Evolutionary conservation across 495 filamentous ascomycete species (phyloP), one percentile per base, ranked within the genome.

Genomic region (Hapsidospora chrysogenum): DNA sequence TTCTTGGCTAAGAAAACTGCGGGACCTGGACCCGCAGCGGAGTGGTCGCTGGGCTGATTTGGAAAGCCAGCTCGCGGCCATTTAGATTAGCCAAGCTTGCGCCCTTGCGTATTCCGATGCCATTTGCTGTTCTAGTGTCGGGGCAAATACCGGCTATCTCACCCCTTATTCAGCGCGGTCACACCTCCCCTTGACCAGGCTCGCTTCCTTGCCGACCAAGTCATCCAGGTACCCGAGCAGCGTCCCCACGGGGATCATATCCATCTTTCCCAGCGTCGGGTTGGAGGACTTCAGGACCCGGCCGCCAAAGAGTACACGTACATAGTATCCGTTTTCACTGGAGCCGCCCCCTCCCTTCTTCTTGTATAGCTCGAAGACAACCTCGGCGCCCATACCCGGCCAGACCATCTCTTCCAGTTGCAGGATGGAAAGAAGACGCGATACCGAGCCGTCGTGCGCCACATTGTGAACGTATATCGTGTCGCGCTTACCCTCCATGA

Each of bases 371-470:
- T 83, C 78, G 46, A 83, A 80, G 1, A 78, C 63, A 4, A 81
- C 56, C 48, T 81, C 76, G 7, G 61, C 54, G 1, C 78, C 78
- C 73, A 82, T 78, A 0, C 78, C 78, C 0, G 76, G 77, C 78
- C 78, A 83, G 3, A 79, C 68, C 76, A 81, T 82, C 26, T 52
- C 44, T 25, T 76, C 68, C 3, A 74, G 44, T 46, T 81, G 76
- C 38, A 83, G 47, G n/a, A 79, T 61, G 3, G 61, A 58, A 17
- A 83, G 46, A n/a, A 83, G 40, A 3, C 62, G 51, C 6, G 68
- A 68, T 9, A 83, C 44, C 14, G 67, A 74, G 9, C 78, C 78
- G 42, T 81, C 78, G 43, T 84, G 76, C 13, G 72, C 77, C 35
- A 84, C 52, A 37, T 80, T 78, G 46, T 83, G 76, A 31, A 64